Base-by-base conservation (phyloP, 2,329 filamentous ascomycete genomes). In the Cercospora sp. region DNA sequence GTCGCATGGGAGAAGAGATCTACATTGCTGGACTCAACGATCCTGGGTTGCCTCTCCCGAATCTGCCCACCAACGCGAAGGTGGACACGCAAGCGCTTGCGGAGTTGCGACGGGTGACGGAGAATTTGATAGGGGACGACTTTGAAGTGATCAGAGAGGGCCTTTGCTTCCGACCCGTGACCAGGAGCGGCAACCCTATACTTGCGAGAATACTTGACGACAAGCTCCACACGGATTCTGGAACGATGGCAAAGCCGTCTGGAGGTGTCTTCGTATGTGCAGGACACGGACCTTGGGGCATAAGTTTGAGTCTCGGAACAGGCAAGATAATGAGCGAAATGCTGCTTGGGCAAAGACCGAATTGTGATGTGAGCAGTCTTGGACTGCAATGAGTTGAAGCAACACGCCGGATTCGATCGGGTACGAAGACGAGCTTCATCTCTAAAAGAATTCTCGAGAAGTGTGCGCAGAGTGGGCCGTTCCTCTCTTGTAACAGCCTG, bases 221-320 rank as follows among this genome's bases (percentile, higher is more conserved):
- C 12, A 81, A 83, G 49, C 24, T 51, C 10, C 18, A 26, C 6
- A 8, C 49, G 3, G 49, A 12, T 53, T 82, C 92, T 3, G 88
- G 88, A 1, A 75, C 74, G 12, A 80, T 81, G 0, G 75, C 85
- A 6, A 79, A 74, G 67, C 87, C 83, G 0, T 82, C 82, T 0
- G 88, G 89, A 1, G 90, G 91, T 3, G 88, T 94, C 0, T 94
- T 87, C 76, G 77, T 98, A 66, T 95, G 94, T 0, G 86, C 92
- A 0, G 95, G 95, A 0, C 95, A 99, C 82, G 97, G 93, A 1
- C 98, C 94, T 81, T 99, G 95, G 95, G 94, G 95, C 0, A 97
- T 98, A n/a, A 94, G 97, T 81, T 98, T 98, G 81, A 92, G 89
- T 0, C 93, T 94, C 1, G 95, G 86, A 1, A 98, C 94, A 28